These are phyloP conservation scores for Aspergillus proliferans DNA, from an alignment of 2,329 filamentous ascomycete species.

Conservation along the genomic window DNA sequence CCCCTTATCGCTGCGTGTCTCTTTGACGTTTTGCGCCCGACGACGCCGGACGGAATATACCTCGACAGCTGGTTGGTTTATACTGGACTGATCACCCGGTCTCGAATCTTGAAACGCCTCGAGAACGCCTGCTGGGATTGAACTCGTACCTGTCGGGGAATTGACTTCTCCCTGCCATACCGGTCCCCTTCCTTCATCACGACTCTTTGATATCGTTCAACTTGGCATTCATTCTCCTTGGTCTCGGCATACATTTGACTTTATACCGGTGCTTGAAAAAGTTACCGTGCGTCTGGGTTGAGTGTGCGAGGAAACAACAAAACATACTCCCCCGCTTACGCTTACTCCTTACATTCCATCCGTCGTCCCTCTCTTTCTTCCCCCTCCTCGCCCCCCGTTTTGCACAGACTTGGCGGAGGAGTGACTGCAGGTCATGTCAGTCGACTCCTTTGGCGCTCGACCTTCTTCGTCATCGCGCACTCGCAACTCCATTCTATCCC, in stretches of 20 bases:
- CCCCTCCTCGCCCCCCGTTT: conserved; percentile 6
- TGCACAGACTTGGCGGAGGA: conserved; percentile 29
- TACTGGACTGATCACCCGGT: conserved; percentile 3
- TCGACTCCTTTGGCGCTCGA: conserved; percentile 28
- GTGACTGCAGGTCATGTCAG: conserved; percentile 36
- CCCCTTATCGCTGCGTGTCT: not conserved
- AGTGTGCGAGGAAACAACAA: not conserved
- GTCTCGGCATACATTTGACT: not conserved
- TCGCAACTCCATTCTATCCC: conserved; percentile 44
- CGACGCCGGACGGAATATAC: conserved; percentile 1
- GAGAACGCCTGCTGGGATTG: not conserved
- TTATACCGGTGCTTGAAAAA: not conserved
- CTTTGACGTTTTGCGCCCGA: conserved; percentile 16
- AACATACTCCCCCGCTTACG: not conserved
- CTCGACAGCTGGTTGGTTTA: not conserved
- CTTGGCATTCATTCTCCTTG: not conserved
- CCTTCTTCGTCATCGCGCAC: conserved; percentile 32
- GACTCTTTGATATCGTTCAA: not conserved
- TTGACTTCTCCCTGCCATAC: conserved; percentile 5
- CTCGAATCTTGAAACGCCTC: conserved; percentile 1
- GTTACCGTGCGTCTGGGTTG: not conserved
- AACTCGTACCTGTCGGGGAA: conserved; percentile 5
- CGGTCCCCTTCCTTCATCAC: not conserved
- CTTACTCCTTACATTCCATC: not conserved
- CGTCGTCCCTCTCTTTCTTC: conserved; percentile 5